Base-by-base conservation (phyloP, 1,284 basidiomycete genomes). In the Cutaneotrichosporon sp. region DNA sequence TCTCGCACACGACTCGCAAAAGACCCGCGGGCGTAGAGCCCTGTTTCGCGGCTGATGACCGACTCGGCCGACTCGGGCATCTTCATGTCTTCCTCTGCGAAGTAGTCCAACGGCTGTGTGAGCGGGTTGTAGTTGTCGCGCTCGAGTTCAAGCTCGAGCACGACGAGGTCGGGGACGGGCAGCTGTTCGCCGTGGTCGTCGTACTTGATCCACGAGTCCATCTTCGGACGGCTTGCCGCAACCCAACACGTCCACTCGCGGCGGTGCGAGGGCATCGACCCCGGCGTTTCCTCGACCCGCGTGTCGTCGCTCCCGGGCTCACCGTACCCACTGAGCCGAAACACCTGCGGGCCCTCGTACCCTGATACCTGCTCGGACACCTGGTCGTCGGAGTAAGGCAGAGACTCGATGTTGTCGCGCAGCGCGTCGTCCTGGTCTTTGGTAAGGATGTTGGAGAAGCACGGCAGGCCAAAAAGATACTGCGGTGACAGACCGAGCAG, bases 91-190 rank as follows among this genome's bases (percentile, higher is more conserved):
- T 49, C 47, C 22, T 51, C 30, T 5, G 22, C 50, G 18, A 16
- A 51, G 22, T 6, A 13, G 50, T 51, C 50, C 13, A 55, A 38
- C 5, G 31, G 52, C 30, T 58, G 86, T 72, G 88, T 88, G 11
- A 92, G 80, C 0, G 91, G 91, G 70, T 93, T 92, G 73, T 87
- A 79, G 0, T 75, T 71, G 74, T 94, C 91, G 56, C 82, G 79
- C 73, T 92, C 90, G 26, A 92, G 83, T 77, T 94, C 92, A 69
- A 94, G 91, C 75, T 95, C 92, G 72, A 94, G 84, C 38, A 91
- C 84, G 69, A 91, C 85, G 58, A 85, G 73, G 61, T 78, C 71
- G 0, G 78, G 76, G 1, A 68, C 69, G 4, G 69, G 66, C 5
- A 76, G 40, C 0, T 67, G 57, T 5, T 68, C 36, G 5, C 75